Base-by-base conservation (phyloP, 805 yeast species). In the Sporopachydermia quercuum region DNA sequence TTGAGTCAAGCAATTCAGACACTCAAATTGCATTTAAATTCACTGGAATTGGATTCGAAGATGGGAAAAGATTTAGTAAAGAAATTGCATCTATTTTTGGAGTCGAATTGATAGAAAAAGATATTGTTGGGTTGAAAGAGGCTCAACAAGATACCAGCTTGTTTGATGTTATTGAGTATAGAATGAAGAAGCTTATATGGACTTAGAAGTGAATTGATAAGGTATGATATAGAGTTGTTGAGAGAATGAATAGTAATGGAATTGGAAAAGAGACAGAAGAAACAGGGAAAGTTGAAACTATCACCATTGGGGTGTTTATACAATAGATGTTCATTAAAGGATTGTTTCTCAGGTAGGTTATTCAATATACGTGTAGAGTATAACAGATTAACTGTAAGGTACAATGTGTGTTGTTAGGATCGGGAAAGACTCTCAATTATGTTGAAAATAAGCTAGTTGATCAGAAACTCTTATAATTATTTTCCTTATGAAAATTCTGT, bases 131-230 rank as follows among this genome's bases (percentile, higher is more conserved):
- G 0, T 43, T 53, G 16, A 52, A 52, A n/a, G 62, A 62, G 18
- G 69, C 68, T 4, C 49, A 51, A 13, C 48, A 49, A 15, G 49
- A 51, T 19, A 54, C 61, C 1, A 51, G 63, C 5, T 40, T 61
- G 3, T 55, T 63, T 50, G 57, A 55, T 16, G 43, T 54, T 5
- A 39, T 63, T 15, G 66, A 59, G 41, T 52, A 62, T 40, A 54
- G 52, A 35, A 43, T 63, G 39, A 64, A 63, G 44, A 54, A 53
- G 43, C 47, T 62, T 38, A 54, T 64, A 0, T 65, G 69, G 69
- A 65, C 57, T 1, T 60, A 38, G 30, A 8, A 23, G 30, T 8
- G 30, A 23, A n/a, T 8, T 23, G 30, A 23, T 23, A 23, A 23
- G 30, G 30, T 8, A 23, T 23, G 30, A 23, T 23, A 23, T 8